Base-by-base conservation (phyloP, 2,329 filamentous ascomycete species). In the Cladobotryum protrusum region DNA sequence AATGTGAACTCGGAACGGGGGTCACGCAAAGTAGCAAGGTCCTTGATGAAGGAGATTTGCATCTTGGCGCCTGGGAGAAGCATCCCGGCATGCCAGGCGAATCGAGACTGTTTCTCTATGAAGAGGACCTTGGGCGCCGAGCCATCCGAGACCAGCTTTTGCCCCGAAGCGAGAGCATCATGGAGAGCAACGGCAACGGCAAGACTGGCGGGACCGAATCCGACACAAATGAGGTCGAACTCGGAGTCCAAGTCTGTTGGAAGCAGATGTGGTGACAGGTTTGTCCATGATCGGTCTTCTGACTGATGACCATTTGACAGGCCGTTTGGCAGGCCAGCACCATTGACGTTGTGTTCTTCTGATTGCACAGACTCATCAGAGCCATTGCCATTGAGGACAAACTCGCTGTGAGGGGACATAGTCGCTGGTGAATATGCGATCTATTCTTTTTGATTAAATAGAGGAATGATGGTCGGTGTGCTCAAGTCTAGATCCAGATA, bases 21-120 rank as follows among this genome's bases (percentile, higher is more conserved):
- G 65, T 97, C 85, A 51, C 92, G 81, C 58, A 96, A 76, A 3
- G 89, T 93, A 3, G 92, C 92, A 67, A 97, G 81, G 65, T 97
- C 92, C 72, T 97, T 97, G 72, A 97, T 79, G 73, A 96, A 97
- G 9, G 89, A 95, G 59, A 97, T 97, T 66, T 97, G 92, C 92
- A 97, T 97, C 71, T 87, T 90, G 47, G 91, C 88, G 5, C 90
- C 91, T 0, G 90, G 89, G 3, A 97, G 79, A 52, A 96, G 82
- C 92, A 97, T 97, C 52, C 92, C 92, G 0, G 89, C 84, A 68
- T 97, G 92, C 92, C 92, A 97, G 52, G 87, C 82, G 63, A 97
- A 97, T 43, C 77, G 72, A 32, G 75, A 63, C 69, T 97, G 92
- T 67, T 87, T 86, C 73, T 97, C 92, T 19, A 97, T 71, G 69